Evolutionary conservation across 2,329 filamentous ascomycete species (phyloP).

Genomic region (Phaeosphaeria sp.): DNA sequence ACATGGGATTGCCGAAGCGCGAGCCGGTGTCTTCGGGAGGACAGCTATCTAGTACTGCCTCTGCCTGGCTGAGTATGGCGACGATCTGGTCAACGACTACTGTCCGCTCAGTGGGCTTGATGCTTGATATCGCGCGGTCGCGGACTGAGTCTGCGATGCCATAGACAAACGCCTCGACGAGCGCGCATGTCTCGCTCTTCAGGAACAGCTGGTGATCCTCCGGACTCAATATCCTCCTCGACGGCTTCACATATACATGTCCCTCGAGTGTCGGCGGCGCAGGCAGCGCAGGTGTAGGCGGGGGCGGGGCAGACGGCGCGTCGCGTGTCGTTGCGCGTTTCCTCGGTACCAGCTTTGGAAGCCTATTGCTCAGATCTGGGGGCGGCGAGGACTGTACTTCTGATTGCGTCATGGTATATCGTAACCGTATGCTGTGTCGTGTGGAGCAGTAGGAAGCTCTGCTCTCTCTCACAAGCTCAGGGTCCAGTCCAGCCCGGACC

Average conservation of each 20-base stretch:
- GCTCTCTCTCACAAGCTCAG: not conserved
- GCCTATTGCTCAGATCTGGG: slow-evolving; percentile 31
- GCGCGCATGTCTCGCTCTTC: slow-evolving; percentile 73
- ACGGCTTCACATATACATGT: slow-evolving; percentile 70
- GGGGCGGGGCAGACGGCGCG: slow-evolving; percentile 61
- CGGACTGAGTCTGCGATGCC: slow-evolving; percentile 81
- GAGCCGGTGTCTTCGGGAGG: slow-evolving; percentile 90
- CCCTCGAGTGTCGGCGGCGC: slow-evolving; percentile 67
- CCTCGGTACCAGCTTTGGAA: slow-evolving; percentile 47
- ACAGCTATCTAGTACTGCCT: slow-evolving; percentile 68
- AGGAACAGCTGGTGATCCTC: slow-evolving; percentile 84
- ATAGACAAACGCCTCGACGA: slow-evolving; percentile 87
- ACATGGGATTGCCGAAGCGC: slow-evolving; percentile 92
- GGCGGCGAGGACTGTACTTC: slow-evolving; percentile 20
- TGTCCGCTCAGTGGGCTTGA: slow-evolving; percentile 66
- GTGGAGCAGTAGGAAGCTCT: not conserved
- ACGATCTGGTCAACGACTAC: slow-evolving; percentile 69
- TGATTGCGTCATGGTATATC: slow-evolving; percentile 20
- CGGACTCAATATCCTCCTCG: slow-evolving; percentile 79
- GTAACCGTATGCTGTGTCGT: not conserved
- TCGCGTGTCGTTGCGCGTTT: slow-evolving; percentile 31
- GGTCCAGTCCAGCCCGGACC: not conserved
- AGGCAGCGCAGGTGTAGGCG: slow-evolving; percentile 76
- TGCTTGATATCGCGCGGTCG: slow-evolving; percentile 69
- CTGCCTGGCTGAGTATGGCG: slow-evolving; percentile 71